phyloP scores from a whole-genome alignment of 352 stramenopile species.

The Phytophthora fragariaefolia region DNA sequence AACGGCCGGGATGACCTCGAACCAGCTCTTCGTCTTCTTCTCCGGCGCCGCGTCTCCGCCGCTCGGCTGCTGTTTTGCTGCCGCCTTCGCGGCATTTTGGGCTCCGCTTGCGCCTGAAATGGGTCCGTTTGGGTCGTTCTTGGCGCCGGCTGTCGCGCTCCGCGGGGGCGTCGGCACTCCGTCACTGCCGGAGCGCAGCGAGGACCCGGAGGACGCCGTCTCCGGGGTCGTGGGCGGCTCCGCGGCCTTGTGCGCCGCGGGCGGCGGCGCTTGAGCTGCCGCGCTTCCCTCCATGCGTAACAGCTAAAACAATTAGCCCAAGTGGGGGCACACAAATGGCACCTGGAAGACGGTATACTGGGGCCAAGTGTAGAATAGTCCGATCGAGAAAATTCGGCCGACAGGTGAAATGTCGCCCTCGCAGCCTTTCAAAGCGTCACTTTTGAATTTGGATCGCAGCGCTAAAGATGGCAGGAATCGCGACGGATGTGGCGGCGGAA shows the following conservation, averaged over 20 bases:
- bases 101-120: background rate
- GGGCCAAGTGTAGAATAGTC: constrained; percentile 11
- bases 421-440: background rate
- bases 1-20: constrained; percentile 37
- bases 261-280: background rate
- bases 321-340: background rate
- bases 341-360: background rate
- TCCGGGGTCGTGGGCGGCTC: constrained; percentile 6
- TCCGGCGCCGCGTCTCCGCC: background rate
- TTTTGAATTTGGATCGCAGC: constrained; percentile 19
- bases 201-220: constrained; percentile 1
- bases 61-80: background rate
- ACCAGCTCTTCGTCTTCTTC: constrained; percentile 35
- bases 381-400: constrained; percentile 10
- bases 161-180: background rate
- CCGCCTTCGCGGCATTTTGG: background rate
- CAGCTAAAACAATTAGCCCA: background rate
- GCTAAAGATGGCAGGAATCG: constrained; percentile 24
- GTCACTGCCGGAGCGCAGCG: constrained; percentile 15
- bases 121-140: background rate
- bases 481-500: constrained; percentile 47
- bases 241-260: background rate
- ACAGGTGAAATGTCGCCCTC: too few relatives aligned
- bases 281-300: constrained; percentile 22
- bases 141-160: constrained; percentile 10